phyloP scores from a whole-genome alignment of 805 yeast species.

The Yarrowia osloensis region DNA sequence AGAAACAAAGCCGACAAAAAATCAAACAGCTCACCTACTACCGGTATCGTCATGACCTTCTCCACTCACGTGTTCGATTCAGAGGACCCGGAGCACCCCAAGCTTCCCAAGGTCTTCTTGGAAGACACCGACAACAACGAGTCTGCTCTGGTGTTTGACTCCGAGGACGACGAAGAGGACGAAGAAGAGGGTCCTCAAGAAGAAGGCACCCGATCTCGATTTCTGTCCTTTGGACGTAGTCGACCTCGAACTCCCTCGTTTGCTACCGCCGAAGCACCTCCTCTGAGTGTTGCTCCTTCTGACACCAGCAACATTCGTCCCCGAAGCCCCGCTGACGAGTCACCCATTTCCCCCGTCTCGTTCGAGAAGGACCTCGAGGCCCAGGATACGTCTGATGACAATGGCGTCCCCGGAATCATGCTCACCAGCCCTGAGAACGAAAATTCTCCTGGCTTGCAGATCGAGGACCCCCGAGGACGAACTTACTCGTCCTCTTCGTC shows the following conservation, averaged over 20 bases:
- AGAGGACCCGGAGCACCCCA: constrained; percentile 36
- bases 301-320: background rate
- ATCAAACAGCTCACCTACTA: background rate
- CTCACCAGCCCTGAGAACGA: background rate
- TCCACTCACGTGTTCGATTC: constrained; percentile 34
- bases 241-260: background rate
- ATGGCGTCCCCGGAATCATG: constrained; percentile 5
- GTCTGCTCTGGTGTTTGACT: constrained; percentile 6
- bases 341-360: background rate
- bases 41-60: constrained; percentile 31
- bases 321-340: background rate
- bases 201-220: background rate
- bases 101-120: constrained; percentile 33
- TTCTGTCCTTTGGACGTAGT: background rate
- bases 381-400: constrained; percentile 6
- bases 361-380: constrained; percentile 21
- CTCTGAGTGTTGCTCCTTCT: background rate
- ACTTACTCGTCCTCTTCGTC: background rate
- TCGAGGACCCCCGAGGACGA: background rate
- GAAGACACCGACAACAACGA: constrained; percentile 31
- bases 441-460: background rate
- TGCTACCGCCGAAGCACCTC: background rate
- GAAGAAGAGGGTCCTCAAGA: background rate
- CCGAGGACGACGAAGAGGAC: constrained; percentile 9
- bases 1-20: constrained; percentile 21